Evolutionary conservation across 2,329 filamentous ascomycete genomes (phyloP).

Genomic region (Pezicula neosporulosa): DNA sequence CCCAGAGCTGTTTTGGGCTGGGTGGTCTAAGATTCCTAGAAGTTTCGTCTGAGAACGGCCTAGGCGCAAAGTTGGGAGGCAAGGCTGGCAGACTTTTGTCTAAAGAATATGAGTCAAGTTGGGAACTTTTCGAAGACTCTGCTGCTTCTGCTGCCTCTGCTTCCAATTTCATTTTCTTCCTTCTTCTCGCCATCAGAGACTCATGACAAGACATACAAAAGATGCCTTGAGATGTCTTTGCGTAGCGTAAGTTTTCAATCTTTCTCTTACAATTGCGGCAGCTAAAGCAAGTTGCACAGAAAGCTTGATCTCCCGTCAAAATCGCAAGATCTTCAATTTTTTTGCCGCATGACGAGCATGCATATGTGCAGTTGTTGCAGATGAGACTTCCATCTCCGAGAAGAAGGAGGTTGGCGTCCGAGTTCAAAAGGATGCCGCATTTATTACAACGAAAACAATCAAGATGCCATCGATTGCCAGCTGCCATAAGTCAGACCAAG

Average conservation of each 20-base stretch:
- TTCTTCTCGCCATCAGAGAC: conserved; percentile 85
- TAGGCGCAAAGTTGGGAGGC: no score
- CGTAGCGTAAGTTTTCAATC: conserved; percentile 97
- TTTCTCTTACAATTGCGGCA: conserved; percentile 98
- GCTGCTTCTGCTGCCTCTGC: no score
- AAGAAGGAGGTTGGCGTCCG: conserved; percentile 93
- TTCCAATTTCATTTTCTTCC: conserved; percentile 58
- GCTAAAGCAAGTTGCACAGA: conserved; percentile 94
- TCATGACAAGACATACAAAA: conserved; percentile 99
- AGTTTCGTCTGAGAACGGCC: no score
- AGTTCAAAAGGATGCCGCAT: conserved; percentile 92
- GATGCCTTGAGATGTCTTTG: conserved; percentile 94
- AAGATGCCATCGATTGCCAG: conserved; percentile 96
- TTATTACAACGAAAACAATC: conserved; percentile 98
- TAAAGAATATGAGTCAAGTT: no score
- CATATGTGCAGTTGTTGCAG: conserved; percentile 99
- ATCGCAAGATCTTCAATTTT: conserved; percentile 99
- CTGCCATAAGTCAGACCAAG: conserved; percentile 42
- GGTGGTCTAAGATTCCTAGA: no score
- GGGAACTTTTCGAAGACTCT: no score
- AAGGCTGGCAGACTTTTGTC: no score
- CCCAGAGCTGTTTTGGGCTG: no score
- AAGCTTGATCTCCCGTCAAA: conserved; percentile 94
- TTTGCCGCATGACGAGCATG: conserved; percentile 92
- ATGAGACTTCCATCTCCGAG: conserved; percentile 97